phyloP scores from a whole-genome alignment of 148 eudicot genomes.

The Diospyros lotus region DNA sequence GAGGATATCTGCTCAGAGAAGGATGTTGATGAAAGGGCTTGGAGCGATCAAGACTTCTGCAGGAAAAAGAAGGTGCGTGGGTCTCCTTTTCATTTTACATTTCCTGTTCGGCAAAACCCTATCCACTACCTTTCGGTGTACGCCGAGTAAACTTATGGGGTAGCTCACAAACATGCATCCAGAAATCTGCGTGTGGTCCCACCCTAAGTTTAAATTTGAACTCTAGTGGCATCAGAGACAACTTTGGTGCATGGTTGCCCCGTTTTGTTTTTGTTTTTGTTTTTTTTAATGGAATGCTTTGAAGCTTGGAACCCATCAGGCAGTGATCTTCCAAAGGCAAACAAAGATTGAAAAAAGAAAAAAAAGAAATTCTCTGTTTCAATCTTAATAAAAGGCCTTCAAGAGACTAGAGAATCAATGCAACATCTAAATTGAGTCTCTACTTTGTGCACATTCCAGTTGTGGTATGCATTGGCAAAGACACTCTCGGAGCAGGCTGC shows the following conservation, averaged over 20 bases:
- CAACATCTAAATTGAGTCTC: background rate
- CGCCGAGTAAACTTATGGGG: too few relatives aligned
- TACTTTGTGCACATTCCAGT: conserved; percentile 6
- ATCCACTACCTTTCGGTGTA: too few relatives aligned
- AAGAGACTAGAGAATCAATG: too few relatives aligned
- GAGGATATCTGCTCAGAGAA: conserved; percentile 25
- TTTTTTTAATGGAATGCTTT: background rate
- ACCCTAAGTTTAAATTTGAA: too few relatives aligned
- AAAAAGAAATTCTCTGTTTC: background rate
- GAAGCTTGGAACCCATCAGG: background rate
- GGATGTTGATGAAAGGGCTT: conserved; percentile 34
- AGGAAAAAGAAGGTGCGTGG: conserved; percentile 21
- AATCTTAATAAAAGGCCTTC: background rate
- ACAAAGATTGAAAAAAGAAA: background rate
- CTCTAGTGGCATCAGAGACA: too few relatives aligned
- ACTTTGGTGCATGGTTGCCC: background rate
- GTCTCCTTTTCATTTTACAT: background rate
- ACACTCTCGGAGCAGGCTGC: conserved; percentile 38
- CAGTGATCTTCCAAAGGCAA: background rate
- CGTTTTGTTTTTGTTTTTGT: too few relatives aligned
- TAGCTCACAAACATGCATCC: too few relatives aligned
- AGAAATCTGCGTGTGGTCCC: too few relatives aligned
- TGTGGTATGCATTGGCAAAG: conserved; percentile 37
- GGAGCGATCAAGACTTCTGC: conserved; percentile 31
- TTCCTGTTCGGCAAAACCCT: background rate